Conservation (phyloP, 2,329 filamentous ascomycete species). For the Fonsecaea nubica region DNA sequence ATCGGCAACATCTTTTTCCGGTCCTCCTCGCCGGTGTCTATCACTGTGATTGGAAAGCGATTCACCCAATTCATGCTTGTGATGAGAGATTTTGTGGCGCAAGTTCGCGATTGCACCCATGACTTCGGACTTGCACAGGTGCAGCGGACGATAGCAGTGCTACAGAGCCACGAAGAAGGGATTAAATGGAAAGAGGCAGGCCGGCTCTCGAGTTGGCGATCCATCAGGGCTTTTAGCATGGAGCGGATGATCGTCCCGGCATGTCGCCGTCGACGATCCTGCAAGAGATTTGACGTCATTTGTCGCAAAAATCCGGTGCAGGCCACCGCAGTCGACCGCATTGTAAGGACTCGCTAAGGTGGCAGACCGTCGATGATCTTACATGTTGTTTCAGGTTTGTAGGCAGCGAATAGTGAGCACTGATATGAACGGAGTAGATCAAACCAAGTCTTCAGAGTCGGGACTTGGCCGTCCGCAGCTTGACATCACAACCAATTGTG, state of each 20-base stretch:
- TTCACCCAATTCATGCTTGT: slow-evolving; percentile 24
- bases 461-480: neutral
- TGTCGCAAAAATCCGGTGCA: neutral
- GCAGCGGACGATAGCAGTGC: neutral
- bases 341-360: slow-evolving; percentile 2
- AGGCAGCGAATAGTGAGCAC: neutral
- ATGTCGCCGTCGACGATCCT: neutral
- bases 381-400: neutral
- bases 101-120: slow-evolving; percentile 13
- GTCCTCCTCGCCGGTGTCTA: slow-evolving; percentile 20
- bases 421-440: slow-evolving; percentile 11
- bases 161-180: neutral
- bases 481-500: neutral
- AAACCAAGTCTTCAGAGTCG: neutral
- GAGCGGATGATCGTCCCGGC: slow-evolving; percentile 1
- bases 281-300: neutral
- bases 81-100: slow-evolving; percentile 20
- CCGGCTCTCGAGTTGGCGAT: neutral
- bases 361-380: neutral
- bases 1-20: slow-evolving; percentile 24
- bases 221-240: neutral
- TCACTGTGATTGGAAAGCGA: slow-evolving; percentile 3
- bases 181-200: neutral
- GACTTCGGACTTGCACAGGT: slow-evolving; percentile 15
- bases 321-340: neutral